Percentiles rank a stretch among this genome's conserved stretches.
These are phyloP conservation scores for Geranium brycei DNA, from an alignment of 345 rosid species.

Conservation along the genomic window DNA sequence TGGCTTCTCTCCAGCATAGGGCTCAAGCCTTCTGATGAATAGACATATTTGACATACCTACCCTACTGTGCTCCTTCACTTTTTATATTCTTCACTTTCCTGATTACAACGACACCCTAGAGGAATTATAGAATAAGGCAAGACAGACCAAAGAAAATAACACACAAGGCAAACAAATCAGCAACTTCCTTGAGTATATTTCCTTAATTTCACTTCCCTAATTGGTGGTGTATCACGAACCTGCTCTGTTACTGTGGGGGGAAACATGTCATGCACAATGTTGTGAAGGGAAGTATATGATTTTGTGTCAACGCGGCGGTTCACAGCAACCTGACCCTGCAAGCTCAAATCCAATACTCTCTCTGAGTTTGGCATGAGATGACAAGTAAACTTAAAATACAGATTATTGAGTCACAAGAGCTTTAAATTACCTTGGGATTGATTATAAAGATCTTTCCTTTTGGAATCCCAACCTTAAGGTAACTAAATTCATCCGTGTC, in stretches of 20 bases:
- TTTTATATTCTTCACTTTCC: too few species aligned
- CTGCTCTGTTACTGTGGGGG: constrained; percentile 57
- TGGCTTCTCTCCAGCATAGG: too few species aligned
- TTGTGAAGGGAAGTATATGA: constrained; percentile 69
- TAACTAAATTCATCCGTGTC: constrained; percentile 95
- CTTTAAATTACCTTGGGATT: constrained; percentile 70
- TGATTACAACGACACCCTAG: too few species aligned
- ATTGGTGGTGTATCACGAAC: constrained; percentile 15
- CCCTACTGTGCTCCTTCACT: too few species aligned
- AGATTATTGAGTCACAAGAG: background rate
- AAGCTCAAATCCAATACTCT: constrained; percentile 12
- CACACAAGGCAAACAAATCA: too few species aligned
- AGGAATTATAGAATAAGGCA: too few species aligned
- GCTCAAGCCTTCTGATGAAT: too few species aligned
- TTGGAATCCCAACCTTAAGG: constrained; percentile 92
- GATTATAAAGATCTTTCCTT: constrained; percentile 81
- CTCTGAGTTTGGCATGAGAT: background rate
- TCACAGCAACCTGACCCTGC: constrained; percentile 91
- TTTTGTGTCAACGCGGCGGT: constrained; percentile 65
- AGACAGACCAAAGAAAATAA: too few species aligned
- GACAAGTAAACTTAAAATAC: background rate
- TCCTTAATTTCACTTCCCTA: too few species aligned
- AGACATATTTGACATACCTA: too few species aligned
- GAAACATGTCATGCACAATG: constrained; percentile 89
- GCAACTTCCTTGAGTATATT: too few species aligned